Conservation (phyloP, 768 basidiomycete species). For the Termitomyces sp. region DNA sequence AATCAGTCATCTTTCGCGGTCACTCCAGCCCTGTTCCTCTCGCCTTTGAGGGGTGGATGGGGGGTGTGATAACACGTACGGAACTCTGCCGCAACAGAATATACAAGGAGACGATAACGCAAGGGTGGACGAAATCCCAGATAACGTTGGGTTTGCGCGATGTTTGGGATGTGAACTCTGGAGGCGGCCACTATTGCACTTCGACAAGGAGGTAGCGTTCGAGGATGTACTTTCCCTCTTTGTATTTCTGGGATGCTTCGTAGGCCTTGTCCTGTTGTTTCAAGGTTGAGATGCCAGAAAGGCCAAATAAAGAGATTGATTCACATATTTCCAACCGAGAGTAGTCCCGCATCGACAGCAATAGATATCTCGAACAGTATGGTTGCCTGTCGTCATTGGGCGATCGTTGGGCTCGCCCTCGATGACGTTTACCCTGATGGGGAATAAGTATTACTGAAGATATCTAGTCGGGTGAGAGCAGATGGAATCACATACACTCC, state of each 20-base stretch:
- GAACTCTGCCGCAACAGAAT: conserved; percentile 8
- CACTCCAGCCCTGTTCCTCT: conserved; percentile 6
- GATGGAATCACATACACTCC: conserved; percentile 62
- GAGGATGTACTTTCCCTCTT: conserved; percentile 97
- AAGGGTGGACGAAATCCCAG: neutral
- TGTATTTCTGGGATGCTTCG: conserved; percentile 90
- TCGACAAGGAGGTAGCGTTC: conserved; percentile 88
- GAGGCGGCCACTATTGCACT: conserved; percentile 51
- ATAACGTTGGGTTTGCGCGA: neutral
- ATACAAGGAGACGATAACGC: conserved; percentile 13
- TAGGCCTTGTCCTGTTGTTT: conserved; percentile 80
- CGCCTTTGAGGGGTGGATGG: neutral
- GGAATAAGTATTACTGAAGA: conserved; percentile 10
- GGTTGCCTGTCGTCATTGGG: conserved; percentile 94
- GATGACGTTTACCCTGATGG: conserved; percentile 77
- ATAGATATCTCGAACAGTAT: conserved; percentile 93
- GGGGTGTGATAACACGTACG: neutral
- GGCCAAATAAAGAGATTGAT: conserved; percentile 21
- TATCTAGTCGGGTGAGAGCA: neutral
- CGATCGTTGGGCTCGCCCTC: conserved; percentile 89
- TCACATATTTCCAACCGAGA: conserved; percentile 98
- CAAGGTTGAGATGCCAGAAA: conserved; percentile 6
- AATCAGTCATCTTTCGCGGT: conserved; percentile 1
- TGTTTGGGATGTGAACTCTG: neutral
- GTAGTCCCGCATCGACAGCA: conserved; percentile 84